Percentiles rank a stretch among this genome's conserved stretches.
These are phyloP conservation scores for Lentinus polychrous DNA, from an alignment of 1,284 basidiomycete species.

Conservation along the genomic window DNA sequence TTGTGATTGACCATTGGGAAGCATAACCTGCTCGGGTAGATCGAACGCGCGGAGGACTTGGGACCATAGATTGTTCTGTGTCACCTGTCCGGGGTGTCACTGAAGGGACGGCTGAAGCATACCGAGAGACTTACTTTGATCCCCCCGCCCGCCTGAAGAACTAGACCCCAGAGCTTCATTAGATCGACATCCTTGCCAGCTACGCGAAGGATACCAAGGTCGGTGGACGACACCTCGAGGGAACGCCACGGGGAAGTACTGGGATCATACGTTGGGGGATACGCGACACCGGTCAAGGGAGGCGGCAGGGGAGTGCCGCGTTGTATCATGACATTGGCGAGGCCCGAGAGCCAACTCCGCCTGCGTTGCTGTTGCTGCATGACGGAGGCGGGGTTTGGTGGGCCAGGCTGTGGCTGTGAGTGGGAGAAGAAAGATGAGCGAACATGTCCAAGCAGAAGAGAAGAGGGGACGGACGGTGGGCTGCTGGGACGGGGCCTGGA, in stretches of 20 bases:
- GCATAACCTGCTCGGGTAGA: constrained; percentile 53
- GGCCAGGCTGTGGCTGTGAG: constrained; percentile 14
- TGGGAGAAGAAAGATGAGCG: constrained; percentile 10
- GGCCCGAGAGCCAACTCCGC: constrained; percentile 47
- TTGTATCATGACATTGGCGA: constrained; percentile 49
- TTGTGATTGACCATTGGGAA: constrained; percentile 35
- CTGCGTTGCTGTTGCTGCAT: constrained; percentile 31
- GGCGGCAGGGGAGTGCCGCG: constrained; percentile 59
- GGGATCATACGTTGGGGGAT: constrained; percentile 51
- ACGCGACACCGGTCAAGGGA: constrained; percentile 49
- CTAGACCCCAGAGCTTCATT: constrained; percentile 60
- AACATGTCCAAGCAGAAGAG: constrained; percentile 7
- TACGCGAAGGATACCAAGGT: constrained; percentile 56
- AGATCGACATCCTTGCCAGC: constrained; percentile 76
- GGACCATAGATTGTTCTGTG: constrained; percentile 43
- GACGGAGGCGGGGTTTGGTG: constrained; percentile 14
- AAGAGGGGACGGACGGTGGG: constrained; percentile 16
- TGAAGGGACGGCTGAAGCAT: constrained; percentile 8
- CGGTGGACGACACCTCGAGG: constrained; percentile 48
- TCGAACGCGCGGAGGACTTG: constrained; percentile 50
- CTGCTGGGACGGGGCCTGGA: constrained; percentile 13
- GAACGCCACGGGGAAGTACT: constrained; percentile 52
- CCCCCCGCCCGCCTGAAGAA: constrained; percentile 50
- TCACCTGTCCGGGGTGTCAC: constrained; percentile 18
- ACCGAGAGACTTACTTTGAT: constrained; percentile 40